These are phyloP conservation scores for Fusarium nodosum DNA, from an alignment of 2,329 filamentous ascomycete genomes.

Conservation along the genomic window DNA sequence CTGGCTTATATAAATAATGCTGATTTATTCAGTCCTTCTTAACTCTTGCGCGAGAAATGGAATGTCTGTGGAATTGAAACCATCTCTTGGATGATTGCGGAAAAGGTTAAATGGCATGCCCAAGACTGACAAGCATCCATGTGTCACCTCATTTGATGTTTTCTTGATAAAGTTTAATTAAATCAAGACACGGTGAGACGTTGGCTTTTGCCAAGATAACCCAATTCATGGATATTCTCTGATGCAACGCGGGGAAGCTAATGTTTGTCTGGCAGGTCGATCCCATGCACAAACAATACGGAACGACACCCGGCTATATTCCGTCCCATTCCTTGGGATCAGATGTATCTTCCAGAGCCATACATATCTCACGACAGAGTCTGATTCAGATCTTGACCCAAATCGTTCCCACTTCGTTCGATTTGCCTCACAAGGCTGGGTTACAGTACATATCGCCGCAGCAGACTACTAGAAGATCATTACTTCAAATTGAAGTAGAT, in stretches of 20 bases:
- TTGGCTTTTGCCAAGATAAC: constrained; percentile 3
- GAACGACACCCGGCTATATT: neutral
- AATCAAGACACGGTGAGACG: neutral
- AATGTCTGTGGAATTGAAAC: no score
- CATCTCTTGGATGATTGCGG: no score
- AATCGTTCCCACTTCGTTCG: neutral
- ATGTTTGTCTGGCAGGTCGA: constrained; percentile 11
- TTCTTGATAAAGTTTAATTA: constrained; percentile 1
- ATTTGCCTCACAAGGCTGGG: constrained; percentile 30
- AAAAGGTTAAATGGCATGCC: no score
- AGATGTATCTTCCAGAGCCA: neutral
- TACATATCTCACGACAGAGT: neutral
- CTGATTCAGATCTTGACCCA: neutral
- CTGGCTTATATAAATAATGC: no score
- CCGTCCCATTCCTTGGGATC: neutral
- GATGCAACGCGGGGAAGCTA: constrained; percentile 1
- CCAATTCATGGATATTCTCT: neutral
- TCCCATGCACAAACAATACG: neutral
- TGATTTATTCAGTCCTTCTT: no score
- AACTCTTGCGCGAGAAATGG: no score
- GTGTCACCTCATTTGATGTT: no score
- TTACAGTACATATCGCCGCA: constrained; percentile 12
- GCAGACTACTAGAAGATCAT: constrained; percentile 26
- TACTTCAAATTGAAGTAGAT: neutral
- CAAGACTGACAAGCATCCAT: neutral